Evolutionary conservation across 257 asterid species (phyloP).

Genomic region (Plantago major): DNA sequence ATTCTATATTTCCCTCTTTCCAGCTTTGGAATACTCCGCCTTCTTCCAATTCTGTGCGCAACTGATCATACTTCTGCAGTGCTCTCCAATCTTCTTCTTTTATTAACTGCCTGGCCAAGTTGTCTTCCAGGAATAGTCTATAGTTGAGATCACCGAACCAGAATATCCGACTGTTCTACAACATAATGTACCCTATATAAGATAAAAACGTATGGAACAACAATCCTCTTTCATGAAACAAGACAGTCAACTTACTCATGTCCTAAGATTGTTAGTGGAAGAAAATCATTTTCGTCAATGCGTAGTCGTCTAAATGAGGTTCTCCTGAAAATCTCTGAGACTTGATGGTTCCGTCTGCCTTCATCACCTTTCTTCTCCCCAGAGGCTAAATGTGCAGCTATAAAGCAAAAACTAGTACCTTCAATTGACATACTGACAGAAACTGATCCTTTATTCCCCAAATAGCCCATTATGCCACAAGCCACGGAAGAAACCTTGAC

Average conservation of each 20-base stretch:
- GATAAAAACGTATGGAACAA: not conserved
- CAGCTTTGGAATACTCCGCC: conserved; percentile 93
- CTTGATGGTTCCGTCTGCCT: conserved; percentile 80
- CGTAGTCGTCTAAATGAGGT: conserved; percentile 58
- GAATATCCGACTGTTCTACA: conserved; percentile 74
- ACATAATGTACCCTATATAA: conserved; percentile 26
- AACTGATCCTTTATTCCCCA: conserved; percentile 92
- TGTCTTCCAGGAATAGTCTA: conserved; percentile 77
- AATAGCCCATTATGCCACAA: conserved; percentile 91
- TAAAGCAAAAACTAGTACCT: conserved; percentile 83
- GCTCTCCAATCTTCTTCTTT: conserved; percentile 67
- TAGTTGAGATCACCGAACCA: conserved; percentile 99
- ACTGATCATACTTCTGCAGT: conserved; percentile 72
- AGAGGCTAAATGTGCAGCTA: conserved; percentile 88
- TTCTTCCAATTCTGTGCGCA: conserved; percentile 59
- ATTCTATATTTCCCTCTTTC: conserved; percentile 83
- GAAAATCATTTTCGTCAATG: conserved; percentile 37
- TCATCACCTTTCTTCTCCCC: conserved; percentile 96
- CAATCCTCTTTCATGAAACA: not conserved
- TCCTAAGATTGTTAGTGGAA: conserved; percentile 76
- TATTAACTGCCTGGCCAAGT: conserved; percentile 68
- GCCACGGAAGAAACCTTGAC: conserved; percentile 79
- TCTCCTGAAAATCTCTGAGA: conserved; percentile 70
- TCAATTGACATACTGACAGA: conserved; percentile 71
- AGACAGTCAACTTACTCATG: conserved; percentile 67